Percentiles rank a stretch among this genome's conserved stretches.
Conservation (phyloP, 2,329 filamentous ascomycete genomes). For the Ceratocystiopsis minuta region DNA sequence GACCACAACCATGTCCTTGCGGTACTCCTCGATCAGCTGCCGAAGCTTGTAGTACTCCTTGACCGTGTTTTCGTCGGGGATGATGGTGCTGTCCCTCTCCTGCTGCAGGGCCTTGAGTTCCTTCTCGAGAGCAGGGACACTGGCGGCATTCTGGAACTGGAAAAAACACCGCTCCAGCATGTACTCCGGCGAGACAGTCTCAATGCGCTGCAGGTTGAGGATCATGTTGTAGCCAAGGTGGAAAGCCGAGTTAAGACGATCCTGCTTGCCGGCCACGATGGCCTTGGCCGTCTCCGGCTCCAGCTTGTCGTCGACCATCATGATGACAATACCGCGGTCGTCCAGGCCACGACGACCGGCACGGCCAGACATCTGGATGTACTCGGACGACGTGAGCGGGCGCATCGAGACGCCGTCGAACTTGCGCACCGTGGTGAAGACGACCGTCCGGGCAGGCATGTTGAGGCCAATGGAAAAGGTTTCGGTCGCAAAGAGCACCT, state of each 20-base stretch:
- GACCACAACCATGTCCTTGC: slow-evolving; percentile 75
- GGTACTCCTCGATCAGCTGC: slow-evolving; percentile 66
- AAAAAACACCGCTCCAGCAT: slow-evolving; percentile 98
- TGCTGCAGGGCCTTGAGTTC: slow-evolving; percentile 63
- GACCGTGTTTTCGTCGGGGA: slow-evolving; percentile 72
- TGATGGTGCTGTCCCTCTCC: slow-evolving; percentile 53
- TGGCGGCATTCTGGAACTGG: slow-evolving; percentile 91
- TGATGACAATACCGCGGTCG: slow-evolving; percentile 95
- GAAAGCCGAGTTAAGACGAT: slow-evolving; percentile 93
- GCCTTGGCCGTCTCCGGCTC: slow-evolving; percentile 86
- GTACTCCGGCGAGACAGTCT: slow-evolving; percentile 95
- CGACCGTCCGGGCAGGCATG: slow-evolving; percentile 97
- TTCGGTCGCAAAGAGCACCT: slow-evolving; percentile 93
- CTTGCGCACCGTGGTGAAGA: slow-evolving; percentile 94
- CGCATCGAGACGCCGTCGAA: slow-evolving; percentile 70
- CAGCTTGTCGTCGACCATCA: slow-evolving; percentile 97
- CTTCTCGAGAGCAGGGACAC: slow-evolving; percentile 67
- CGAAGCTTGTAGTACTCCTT: slow-evolving; percentile 88
- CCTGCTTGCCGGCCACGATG: slow-evolving; percentile 91
- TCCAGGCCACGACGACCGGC: slow-evolving; percentile 93
- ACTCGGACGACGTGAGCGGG: slow-evolving; percentile 85
- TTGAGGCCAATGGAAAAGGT: slow-evolving; percentile 97
- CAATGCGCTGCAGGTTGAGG: slow-evolving; percentile 87
- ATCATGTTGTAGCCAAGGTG: slow-evolving; percentile 99
- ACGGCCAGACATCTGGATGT: slow-evolving; percentile 96